Evolutionary conservation across 2,329 filamentous ascomycete species (phyloP).

Genomic region (Aureobasidium pullulans): DNA sequence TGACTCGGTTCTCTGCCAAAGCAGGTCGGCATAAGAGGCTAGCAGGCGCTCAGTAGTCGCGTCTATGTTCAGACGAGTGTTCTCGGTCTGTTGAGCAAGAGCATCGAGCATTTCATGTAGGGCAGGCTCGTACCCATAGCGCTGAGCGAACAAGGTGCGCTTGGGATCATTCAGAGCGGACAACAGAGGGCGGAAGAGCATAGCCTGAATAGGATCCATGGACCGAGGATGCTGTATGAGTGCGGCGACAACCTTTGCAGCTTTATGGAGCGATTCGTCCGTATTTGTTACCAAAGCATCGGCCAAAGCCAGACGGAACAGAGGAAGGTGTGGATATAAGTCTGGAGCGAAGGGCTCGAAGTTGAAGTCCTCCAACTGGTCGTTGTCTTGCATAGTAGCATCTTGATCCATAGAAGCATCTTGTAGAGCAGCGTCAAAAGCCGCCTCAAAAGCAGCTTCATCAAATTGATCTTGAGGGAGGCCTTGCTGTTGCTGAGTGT

Average conservation of each 20-base stretch:
- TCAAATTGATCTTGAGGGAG: slow-evolving; percentile 36
- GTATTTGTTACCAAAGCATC: slow-evolving; percentile 12
- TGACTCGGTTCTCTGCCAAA: slow-evolving; percentile 7
- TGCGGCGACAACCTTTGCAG: slow-evolving; percentile 8
- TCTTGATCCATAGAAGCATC: slow-evolving; percentile 23
- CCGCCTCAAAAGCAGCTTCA: slow-evolving; percentile 48
- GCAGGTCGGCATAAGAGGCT: slow-evolving; percentile 9
- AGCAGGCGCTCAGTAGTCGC: slow-evolving; percentile 2
- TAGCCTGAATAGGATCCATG: slow-evolving; percentile 13
- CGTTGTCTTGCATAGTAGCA: slow-evolving; percentile 11
- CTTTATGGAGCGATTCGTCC: slow-evolving; percentile 15
- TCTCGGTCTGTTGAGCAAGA: not conserved
- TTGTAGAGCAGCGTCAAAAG: slow-evolving; percentile 43
- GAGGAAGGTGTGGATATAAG: slow-evolving; percentile 15
- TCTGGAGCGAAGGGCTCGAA: slow-evolving; percentile 7
- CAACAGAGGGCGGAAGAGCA: slow-evolving; percentile 15
- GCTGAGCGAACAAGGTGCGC: not conserved
- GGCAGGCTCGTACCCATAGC: not conserved
- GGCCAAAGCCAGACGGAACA: slow-evolving; percentile 15
- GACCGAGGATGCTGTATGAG: slow-evolving; percentile 9
- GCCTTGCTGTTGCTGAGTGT: slow-evolving; percentile 22
- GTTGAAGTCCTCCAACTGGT: slow-evolving; percentile 12
- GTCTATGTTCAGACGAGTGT: not conserved
- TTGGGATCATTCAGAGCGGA: slow-evolving; percentile 6
- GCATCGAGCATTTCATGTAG: not conserved